These are phyloP conservation scores for Xylariaceae sp. DNA, from an alignment of 2,329 filamentous ascomycete species.

Conservation along the genomic window DNA sequence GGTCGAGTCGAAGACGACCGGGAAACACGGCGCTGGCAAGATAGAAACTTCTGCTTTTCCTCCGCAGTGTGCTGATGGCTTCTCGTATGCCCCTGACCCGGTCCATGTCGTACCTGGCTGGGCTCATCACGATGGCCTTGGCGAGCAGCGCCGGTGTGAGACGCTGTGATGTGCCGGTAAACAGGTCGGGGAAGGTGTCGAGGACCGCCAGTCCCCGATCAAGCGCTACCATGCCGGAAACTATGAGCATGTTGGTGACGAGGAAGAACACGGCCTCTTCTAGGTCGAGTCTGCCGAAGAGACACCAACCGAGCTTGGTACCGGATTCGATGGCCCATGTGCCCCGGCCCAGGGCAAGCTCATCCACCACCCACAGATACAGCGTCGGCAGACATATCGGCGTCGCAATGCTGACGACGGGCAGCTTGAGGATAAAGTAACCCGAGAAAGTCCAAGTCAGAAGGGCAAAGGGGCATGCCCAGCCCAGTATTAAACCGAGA, in stretches of 20 bases:
- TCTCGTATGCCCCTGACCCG: conserved; percentile 54
- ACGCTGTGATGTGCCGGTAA: conserved; percentile 43
- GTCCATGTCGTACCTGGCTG: conserved; percentile 48
- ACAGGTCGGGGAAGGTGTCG: conserved; percentile 55
- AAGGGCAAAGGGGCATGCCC: conserved; percentile 62
- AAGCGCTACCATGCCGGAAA: conserved; percentile 63
- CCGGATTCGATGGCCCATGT: conserved; percentile 66
- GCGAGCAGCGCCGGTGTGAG: conserved; percentile 47
- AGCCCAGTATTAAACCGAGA: conserved; percentile 62
- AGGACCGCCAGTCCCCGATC: conserved; percentile 64
- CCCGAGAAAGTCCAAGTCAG: conserved; percentile 60
- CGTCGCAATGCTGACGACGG: conserved; percentile 49
- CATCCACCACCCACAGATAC: conserved; percentile 70
- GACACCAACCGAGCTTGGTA: conserved; percentile 58
- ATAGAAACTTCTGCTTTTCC: conserved; percentile 69
- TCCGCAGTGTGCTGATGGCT: conserved; percentile 50
- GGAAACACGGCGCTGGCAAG: conserved; percentile 65
- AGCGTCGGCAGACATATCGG: conserved; percentile 60
- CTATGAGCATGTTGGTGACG: conserved; percentile 62
- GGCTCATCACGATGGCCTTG: conserved; percentile 42
- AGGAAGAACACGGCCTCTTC: conserved; percentile 74
- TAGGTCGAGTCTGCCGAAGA: conserved; percentile 63
- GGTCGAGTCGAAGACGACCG: conserved; percentile 60
- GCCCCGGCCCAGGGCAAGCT: conserved; percentile 58
- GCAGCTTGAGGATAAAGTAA: conserved; percentile 57